Evolutionary conservation across 768 basidiomycete species (phyloP).

Genomic region (Glaciozyma martinii): DNA sequence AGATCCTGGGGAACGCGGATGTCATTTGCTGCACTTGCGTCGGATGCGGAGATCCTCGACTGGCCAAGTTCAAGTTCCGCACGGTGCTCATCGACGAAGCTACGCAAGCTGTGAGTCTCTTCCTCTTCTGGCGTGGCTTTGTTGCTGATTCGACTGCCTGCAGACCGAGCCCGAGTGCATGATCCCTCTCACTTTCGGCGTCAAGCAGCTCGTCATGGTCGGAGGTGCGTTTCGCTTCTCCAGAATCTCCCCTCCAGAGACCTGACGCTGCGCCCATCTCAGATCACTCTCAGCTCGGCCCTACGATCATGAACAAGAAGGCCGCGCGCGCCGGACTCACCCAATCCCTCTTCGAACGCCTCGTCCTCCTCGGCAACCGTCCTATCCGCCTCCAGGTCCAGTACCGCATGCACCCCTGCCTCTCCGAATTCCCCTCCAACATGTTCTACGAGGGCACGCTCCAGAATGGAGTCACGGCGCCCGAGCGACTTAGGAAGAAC

Average conservation of each 20-base stretch:
- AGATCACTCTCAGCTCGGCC: constrained; percentile 71
- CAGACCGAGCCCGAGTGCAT: constrained; percentile 64
- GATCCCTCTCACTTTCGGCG: constrained; percentile 96
- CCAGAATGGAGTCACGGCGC: constrained; percentile 98
- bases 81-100: constrained; percentile 98
- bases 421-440: constrained; percentile 98
- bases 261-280: constrained; percentile 2
- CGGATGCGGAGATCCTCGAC: constrained; percentile 88
- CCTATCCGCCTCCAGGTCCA: constrained; percentile 98
- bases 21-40: constrained; percentile 99
- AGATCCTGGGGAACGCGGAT: constrained; percentile 87
- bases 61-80: constrained; percentile 95
- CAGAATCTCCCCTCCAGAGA: background rate
- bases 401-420: constrained; percentile 99
- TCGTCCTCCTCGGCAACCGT: constrained; percentile 87
- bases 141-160: constrained; percentile 6
- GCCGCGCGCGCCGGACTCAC: constrained; percentile 97
- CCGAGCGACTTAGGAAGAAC: constrained; percentile 91
- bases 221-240: constrained; percentile 59
- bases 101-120: constrained; percentile 52
- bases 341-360: constrained; percentile 94
- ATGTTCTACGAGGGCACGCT: constrained; percentile 99
- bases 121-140: background rate
- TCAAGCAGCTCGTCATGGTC: constrained; percentile 95
- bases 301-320: constrained; percentile 99